phyloP scores from a whole-genome alignment of 2,329 filamentous ascomycete species.

The Diaporthe aspalathi region DNA sequence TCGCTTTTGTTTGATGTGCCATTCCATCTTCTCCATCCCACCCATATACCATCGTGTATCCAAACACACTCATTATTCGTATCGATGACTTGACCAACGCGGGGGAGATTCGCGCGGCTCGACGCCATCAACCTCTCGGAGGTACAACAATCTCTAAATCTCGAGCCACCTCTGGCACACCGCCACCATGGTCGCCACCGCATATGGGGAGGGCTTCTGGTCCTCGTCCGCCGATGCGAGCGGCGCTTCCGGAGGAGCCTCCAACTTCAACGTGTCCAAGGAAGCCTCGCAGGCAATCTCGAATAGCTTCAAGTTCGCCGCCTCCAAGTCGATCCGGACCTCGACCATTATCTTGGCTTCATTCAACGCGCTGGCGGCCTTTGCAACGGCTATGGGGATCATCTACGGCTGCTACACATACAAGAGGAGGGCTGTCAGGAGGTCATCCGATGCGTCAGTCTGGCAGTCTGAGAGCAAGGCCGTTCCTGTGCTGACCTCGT shows the following conservation, averaged over 20 bases:
- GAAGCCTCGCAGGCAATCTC: slow-evolving; percentile 52
- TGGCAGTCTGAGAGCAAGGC: background rate
- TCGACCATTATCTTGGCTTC: slow-evolving; percentile 70
- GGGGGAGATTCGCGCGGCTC: slow-evolving; percentile 47
- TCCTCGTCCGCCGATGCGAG: slow-evolving; percentile 25
- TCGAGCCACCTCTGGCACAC: slow-evolving; percentile 29
- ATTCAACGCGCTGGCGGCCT: slow-evolving; percentile 70
- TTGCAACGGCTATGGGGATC: slow-evolving; percentile 67
- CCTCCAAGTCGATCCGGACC: slow-evolving; percentile 68
- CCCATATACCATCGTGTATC: slow-evolving; percentile 30
- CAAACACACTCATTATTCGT: slow-evolving; percentile 32
- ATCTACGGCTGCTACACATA: slow-evolving; percentile 65
- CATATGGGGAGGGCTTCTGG: slow-evolving; percentile 13
- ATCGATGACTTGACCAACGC: slow-evolving; percentile 34
- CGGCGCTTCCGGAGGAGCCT: slow-evolving; percentile 38
- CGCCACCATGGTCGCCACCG: slow-evolving; percentile 28
- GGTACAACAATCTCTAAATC: slow-evolving; percentile 39
- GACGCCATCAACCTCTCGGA: slow-evolving; percentile 46
- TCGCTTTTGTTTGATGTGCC: slow-evolving; percentile 42
- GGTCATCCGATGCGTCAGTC: slow-evolving; percentile 46
- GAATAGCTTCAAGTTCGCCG: slow-evolving; percentile 63
- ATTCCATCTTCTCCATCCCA: slow-evolving; percentile 34
- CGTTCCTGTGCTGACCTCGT: slow-evolving; percentile 16
- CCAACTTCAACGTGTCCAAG: slow-evolving; percentile 54
- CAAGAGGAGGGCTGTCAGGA: slow-evolving; percentile 54